Percentiles rank a stretch among this genome's conserved stretches.
phyloP scores from a whole-genome alignment of 495 filamentous ascomycete genomes.

The Chaetomium tenue region DNA sequence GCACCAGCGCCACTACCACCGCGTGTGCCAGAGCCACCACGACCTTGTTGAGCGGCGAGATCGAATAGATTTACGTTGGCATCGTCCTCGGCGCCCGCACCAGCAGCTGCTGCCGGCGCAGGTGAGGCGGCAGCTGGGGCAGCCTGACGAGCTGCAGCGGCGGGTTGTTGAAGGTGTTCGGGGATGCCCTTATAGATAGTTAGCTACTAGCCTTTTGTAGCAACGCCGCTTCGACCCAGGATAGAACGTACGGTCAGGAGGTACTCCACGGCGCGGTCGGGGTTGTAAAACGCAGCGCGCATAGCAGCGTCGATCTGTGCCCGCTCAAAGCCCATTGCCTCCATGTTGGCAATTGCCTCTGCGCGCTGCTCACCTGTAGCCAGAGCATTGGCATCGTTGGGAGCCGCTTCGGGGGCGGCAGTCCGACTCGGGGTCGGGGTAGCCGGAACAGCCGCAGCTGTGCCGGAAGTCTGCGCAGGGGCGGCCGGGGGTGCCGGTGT shows the following conservation, averaged over 20 bases:
- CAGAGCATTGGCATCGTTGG: conserved; percentile 60
- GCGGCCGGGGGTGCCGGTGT: conserved; percentile 62
- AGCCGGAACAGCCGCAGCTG: conserved; percentile 68
- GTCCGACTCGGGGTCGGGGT: conserved; percentile 56
- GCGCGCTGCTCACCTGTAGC: conserved; percentile 79
- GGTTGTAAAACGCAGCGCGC: conserved; percentile 94
- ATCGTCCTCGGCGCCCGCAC: conserved; percentile 54
- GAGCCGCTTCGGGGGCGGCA: conserved; percentile 50
- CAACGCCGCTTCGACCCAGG: neutral
- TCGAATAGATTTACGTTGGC: conserved; percentile 88
- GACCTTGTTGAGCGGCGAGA: conserved; percentile 73
- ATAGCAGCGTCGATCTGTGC: conserved; percentile 87
- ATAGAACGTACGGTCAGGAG: conserved; percentile 69
- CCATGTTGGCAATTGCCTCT: conserved; percentile 90
- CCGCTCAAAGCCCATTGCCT: conserved; percentile 90
- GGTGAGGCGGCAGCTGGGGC: conserved; percentile 49
- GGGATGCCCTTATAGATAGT: conserved; percentile 72
- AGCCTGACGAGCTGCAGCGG: conserved; percentile 42
- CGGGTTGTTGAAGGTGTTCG: conserved; percentile 60
- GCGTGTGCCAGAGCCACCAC: conserved; percentile 52
- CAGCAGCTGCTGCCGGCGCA: conserved; percentile 39
- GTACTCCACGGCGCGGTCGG: conserved; percentile 95
- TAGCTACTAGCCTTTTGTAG: conserved; percentile 13
- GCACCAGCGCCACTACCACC: conserved; percentile 35
- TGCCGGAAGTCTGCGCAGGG: conserved; percentile 48